A percentile compares a stretch with the other conserved stretches of the same genome.
These are phyloP conservation scores for Lactifluus rugatus DNA, from an alignment of 768 basidiomycete species.

Conservation along the genomic window DNA sequence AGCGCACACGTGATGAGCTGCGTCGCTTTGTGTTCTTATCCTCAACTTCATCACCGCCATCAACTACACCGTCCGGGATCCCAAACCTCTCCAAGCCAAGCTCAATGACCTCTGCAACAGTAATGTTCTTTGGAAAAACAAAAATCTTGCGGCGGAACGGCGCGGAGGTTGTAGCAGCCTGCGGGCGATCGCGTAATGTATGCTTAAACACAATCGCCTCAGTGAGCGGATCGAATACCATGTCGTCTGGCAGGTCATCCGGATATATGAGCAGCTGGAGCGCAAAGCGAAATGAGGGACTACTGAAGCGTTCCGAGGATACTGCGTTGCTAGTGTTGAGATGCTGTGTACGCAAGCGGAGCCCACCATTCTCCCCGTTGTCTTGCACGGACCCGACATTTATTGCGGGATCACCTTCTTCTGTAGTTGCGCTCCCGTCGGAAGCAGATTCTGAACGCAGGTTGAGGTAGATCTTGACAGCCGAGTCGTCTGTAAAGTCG, in stretches of 20 bases:
- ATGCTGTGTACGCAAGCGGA: conserved; percentile 31
- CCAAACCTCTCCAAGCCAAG: conserved; percentile 88
- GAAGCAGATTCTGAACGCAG: conserved; percentile 33
- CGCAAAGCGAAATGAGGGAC: conserved; percentile 77
- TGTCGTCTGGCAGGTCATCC: conserved; percentile 86
- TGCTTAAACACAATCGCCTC: conserved; percentile 90
- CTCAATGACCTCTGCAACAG: conserved; percentile 94
- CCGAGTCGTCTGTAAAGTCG: conserved; percentile 94
- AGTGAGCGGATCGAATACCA: conserved; percentile 86
- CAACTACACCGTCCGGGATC: conserved; percentile 93
- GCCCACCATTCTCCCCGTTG: conserved; percentile 23
- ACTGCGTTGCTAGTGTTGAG: conserved; percentile 35
- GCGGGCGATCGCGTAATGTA: conserved; percentile 49
- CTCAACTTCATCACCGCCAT: conserved; percentile 96
- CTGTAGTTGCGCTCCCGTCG: conserved; percentile 34
- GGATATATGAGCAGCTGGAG: conserved; percentile 82
- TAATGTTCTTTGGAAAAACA: conserved; percentile 88
- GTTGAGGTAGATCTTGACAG: conserved; percentile 94
- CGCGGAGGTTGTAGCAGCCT: conserved; percentile 34
- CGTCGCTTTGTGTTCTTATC: conserved; percentile 79
- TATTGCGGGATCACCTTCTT: conserved; percentile 35
- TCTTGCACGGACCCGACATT: conserved; percentile 30
- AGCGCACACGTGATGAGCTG: conserved; percentile 71
- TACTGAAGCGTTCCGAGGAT: conserved; percentile 63
- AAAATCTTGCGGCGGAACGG: conserved; percentile 72